Evolutionary conservation across 2,329 filamentous ascomycete species (phyloP), one percentile per base, ranked within the genome.

Genomic region (Alternaria alternata): DNA sequence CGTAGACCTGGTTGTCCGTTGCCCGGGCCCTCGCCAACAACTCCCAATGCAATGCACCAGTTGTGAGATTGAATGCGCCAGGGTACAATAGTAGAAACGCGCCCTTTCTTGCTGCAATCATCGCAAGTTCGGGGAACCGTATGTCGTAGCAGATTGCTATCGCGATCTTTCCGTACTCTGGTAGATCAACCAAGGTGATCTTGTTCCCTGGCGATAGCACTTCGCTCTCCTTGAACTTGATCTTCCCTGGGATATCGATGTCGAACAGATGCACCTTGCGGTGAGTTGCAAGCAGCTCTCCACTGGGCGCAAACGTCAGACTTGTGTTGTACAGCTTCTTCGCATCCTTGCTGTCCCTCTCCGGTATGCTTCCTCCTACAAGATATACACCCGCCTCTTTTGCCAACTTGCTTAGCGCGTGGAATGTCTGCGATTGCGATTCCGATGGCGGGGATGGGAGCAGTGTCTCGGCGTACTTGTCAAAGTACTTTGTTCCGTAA

Each of bases 71-170:
- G 85, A 99, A 99, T 1, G 95, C 95, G n/a, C 93, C 95, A 0
- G 95, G 95, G 79, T 97, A 98, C 18, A 98, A 78, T 54, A 98
- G 87, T 46, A 92, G 85, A 78, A 99, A 99, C 59, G 89, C 91
- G n/a, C 91, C 93, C 67, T 89, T 88, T 32, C 95, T 86, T 20
- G 94, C 92, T 0, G 94, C 94, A 57, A 98, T 90, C 76, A 88
- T 95, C 3, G 93, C 95, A 11, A 97, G 84, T 81, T 98, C 95
- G 0, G 95, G 94, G 82, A 99, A 99, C 41, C 95, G 92, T 56
- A 99, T 88, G 80, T 99, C 95, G 81, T 99, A 99, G 86, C 95
- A 99, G 76, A 99, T 98, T 32, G 92, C 94, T 4, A 99, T 83
- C 5, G 88, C 93, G 63, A 99, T 87, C 77, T 88, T 90, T 61